These are phyloP conservation scores for Ampelomyces quisqualis DNA, from an alignment of 2,329 filamentous ascomycete species.

Conservation along the genomic window DNA sequence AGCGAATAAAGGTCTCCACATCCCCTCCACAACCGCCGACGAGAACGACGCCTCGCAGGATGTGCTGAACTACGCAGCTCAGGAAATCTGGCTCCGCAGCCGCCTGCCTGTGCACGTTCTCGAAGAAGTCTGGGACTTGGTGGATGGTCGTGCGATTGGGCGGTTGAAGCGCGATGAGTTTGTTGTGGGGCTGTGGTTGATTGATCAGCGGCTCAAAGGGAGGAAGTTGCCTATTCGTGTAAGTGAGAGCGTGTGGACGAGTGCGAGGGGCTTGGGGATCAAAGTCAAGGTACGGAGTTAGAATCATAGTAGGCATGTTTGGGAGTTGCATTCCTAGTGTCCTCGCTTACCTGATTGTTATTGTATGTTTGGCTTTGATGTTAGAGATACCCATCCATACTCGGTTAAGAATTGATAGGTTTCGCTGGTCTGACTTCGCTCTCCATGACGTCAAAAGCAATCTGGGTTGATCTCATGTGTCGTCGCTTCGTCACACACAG, in stretches of 20 bases:
- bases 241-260: constrained; percentile 73
- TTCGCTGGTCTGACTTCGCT: too few species aligned
- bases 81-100: constrained; percentile 74
- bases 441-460: too few species aligned
- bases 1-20: constrained; percentile 66
- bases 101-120: constrained; percentile 67
- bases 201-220: constrained; percentile 78
- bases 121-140: constrained; percentile 74
- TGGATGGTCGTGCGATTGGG: constrained; percentile 60
- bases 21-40: constrained; percentile 16
- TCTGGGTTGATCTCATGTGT: too few species aligned
- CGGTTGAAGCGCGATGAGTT: constrained; percentile 69
- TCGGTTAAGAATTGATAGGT: constrained; percentile 1
- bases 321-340: not conserved
- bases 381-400: constrained; percentile 33
- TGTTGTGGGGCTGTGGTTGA: constrained; percentile 78
- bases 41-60: constrained; percentile 47
- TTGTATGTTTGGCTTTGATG: not conserved
- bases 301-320: too few species aligned
- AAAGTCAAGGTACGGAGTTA: constrained; percentile 37
- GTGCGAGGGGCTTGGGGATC: constrained; percentile 54
- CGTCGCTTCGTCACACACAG: too few species aligned
- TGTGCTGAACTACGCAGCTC: constrained; percentile 67
- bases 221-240: constrained; percentile 73
- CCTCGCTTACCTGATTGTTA: not conserved